phyloP scores from a whole-genome alignment of 2,329 filamentous ascomycete species.

The Aspergillus pseudonomiae region DNA sequence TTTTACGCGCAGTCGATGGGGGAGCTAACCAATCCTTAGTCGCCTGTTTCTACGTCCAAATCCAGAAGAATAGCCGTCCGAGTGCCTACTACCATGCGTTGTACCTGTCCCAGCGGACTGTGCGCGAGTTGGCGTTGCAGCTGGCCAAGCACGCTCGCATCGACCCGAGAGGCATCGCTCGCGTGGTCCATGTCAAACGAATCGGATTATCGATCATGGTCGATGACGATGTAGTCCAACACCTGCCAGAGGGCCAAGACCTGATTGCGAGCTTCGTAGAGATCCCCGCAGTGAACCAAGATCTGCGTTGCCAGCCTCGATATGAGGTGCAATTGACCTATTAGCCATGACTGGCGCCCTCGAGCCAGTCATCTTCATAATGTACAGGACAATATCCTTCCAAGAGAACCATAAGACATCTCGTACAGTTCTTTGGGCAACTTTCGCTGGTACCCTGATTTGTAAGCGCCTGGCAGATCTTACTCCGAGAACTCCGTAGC shows the following conservation, averaged over 20 bases:
- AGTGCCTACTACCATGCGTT: slow-evolving; percentile 74
- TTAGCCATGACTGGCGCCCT: background rate
- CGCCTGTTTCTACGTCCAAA: background rate
- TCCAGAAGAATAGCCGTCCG: slow-evolving; percentile 39
- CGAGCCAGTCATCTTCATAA: background rate
- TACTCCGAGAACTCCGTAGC: background rate
- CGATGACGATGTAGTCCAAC: slow-evolving; percentile 80
- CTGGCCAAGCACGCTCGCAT: slow-evolving; percentile 54
- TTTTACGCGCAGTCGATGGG: no score
- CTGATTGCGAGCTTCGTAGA: slow-evolving; percentile 61
- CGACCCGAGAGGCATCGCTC: background rate
- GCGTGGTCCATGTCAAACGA: slow-evolving; percentile 63
- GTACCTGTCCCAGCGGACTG: slow-evolving; percentile 74
- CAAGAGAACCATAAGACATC: background rate
- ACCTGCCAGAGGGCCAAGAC: slow-evolving; percentile 83
- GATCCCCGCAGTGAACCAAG: background rate
- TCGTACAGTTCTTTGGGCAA: no score
- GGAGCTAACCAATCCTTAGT: background rate
- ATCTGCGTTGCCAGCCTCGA: background rate
- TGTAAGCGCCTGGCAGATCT: background rate
- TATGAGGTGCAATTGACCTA: background rate
- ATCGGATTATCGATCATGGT: slow-evolving; percentile 77
- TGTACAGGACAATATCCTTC: background rate
- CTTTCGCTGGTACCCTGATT: no score
- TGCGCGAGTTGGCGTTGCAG: slow-evolving; percentile 69